phyloP scores from a whole-genome alignment of 352 stramenopile species.

The Globisporangium recalcitrans region DNA sequence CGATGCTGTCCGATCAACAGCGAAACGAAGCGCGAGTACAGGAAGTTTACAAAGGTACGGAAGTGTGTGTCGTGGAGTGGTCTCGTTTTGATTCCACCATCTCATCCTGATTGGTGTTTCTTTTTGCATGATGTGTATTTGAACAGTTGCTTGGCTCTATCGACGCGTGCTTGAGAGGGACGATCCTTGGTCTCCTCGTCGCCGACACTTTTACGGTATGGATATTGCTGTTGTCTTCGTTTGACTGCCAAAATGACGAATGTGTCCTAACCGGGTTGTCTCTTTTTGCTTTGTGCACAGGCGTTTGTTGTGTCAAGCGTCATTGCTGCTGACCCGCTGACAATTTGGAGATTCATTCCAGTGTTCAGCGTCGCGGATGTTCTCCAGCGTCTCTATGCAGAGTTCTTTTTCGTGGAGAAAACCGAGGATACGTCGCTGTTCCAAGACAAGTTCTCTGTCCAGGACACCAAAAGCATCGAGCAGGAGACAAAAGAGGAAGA shows the following conservation, averaged over 20 bases:
- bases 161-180: slow-evolving; percentile 76
- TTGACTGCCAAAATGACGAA: neutral
- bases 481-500: slow-evolving; percentile 2
- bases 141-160: slow-evolving; percentile 73
- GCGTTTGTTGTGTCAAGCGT: slow-evolving; percentile 84
- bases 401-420: slow-evolving; percentile 71
- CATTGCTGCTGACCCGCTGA: slow-evolving; percentile 55
- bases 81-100: neutral
- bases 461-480: slow-evolving; percentile 7
- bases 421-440: slow-evolving; percentile 55
- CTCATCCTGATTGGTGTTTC: neutral
- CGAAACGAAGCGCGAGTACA: slow-evolving; percentile 82
- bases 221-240: neutral
- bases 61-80: neutral
- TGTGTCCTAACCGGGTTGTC: neutral
- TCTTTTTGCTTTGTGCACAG: slow-evolving; percentile 21
- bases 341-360: slow-evolving; percentile 73
- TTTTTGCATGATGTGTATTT: slow-evolving; percentile 8
- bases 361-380: slow-evolving; percentile 78
- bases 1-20: slow-evolving; percentile 80
- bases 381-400: slow-evolving; percentile 63
- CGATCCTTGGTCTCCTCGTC: slow-evolving; percentile 76
- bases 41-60: slow-evolving; percentile 84
- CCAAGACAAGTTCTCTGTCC: slow-evolving; percentile 60
- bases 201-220: slow-evolving; percentile 74